phyloP scores from a whole-genome alignment of 495 filamentous ascomycete genomes.

The Chaetomidium leptoderma region DNA sequence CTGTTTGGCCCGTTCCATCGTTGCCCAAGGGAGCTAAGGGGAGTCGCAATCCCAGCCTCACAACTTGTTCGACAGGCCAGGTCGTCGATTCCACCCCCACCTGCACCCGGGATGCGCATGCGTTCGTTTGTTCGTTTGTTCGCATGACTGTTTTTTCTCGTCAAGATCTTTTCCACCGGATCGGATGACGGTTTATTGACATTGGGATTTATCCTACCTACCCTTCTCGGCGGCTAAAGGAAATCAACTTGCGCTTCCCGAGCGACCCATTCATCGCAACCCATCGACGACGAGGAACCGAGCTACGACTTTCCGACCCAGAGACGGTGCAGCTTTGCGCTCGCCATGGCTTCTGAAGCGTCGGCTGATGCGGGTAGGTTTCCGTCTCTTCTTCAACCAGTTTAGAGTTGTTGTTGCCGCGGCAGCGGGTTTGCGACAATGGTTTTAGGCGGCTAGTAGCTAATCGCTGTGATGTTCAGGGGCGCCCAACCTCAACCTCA shows the following conservation, averaged over 20 bases:
- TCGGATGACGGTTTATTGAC: neutral
- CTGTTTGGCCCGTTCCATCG: conserved; percentile 13
- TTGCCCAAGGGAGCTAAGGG: conserved; percentile 17
- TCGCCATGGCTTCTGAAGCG: conserved; percentile 32
- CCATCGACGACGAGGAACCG: neutral
- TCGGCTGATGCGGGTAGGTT: conserved; percentile 29
- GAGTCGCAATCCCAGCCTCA: conserved; percentile 27
- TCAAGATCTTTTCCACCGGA: neutral
- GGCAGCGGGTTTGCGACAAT: neutral
- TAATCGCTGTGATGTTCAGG: conserved; percentile 32
- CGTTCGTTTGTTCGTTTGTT: neutral
- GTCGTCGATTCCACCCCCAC: neutral
- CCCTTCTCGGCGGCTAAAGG: neutral
- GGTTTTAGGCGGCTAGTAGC: neutral
- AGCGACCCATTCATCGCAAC: neutral
- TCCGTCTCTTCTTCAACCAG: neutral
- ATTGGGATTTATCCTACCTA: neutral
- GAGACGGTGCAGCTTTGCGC: conserved; percentile 20
- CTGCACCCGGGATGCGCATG: conserved; percentile 1
- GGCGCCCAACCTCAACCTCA: conserved; percentile 76
- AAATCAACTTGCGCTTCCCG: neutral
- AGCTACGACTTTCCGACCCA: neutral
- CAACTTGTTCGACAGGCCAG: neutral
- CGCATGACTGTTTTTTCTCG: conserved; percentile 6
- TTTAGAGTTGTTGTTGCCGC: neutral